Evolutionary conservation across 106 monocot species (phyloP), one percentile per base, ranked within the genome.

Genomic region (Dendrobium huoshanense): DNA sequence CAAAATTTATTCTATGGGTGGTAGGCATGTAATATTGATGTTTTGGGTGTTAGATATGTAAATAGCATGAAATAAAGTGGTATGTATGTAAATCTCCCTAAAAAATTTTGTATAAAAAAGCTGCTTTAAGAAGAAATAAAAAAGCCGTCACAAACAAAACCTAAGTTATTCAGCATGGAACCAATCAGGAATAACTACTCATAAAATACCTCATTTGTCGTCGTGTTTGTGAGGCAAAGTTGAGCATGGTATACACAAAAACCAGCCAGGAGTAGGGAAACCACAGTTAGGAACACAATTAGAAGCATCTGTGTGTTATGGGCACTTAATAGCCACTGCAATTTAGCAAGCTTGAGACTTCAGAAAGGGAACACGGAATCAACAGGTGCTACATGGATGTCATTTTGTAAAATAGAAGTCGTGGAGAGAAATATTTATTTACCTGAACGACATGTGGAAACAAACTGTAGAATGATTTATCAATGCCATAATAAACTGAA

Each of bases 361-460:
- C 27, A 79, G 8, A 51, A 29, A 51, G 24, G 22, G 10, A 40
- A 25, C 16, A n/a, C 37, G 33, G 33, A 37, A 29, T 1, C 2
- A 29, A 70, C 37, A 31, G 10, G 7, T 9, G 24, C 0, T 55
- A 16, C 5, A 9, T 81, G 67, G 25, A 67, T 67, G 20, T 67
- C 25, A 67, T 67, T 67, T 67, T 25, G 10, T 29, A 67, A 9
- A 67, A 27, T 25, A 67, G 6, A 27, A 9, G 20, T 11, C 25
- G 27, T 29, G 5, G 11, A 27, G 11, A n/a, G 13, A 70, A 70
- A 33, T 40, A 78, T n/a, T 44, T 55, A 4, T 41, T 79, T 82
- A 99, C 99, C 99, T 99, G 95, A 24, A 87, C 82, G 56, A 95
- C 83, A 81, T 89, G 95, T 18, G 99, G 99, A 85, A 84, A 91